Evolutionary conservation across 805 yeast species (phyloP).

Genomic region (Candida sanyiensis): DNA sequence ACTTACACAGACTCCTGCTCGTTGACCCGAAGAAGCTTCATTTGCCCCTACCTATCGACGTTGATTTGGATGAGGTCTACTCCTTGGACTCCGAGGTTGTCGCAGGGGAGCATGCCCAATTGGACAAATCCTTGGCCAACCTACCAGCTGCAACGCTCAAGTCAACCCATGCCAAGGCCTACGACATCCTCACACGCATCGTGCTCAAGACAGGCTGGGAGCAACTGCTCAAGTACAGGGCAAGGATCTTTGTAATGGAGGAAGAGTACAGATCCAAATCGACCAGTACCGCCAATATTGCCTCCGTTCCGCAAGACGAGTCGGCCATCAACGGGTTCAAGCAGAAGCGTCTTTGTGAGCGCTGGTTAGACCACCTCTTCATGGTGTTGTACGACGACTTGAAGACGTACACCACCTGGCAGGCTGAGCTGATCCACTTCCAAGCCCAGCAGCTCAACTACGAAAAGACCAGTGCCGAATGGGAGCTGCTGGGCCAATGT

Average conservation of each 20-base stretch:
- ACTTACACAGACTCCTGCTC: conserved; percentile 53
- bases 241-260: conserved; percentile 63
- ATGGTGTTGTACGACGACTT: conserved; percentile 69
- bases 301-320: too few species aligned
- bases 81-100: conserved; percentile 61
- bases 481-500: conserved; percentile 87
- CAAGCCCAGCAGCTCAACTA: conserved; percentile 81
- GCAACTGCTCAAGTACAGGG: conserved; percentile 48
- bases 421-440: conserved; percentile 83
- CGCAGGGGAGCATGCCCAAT: conserved; percentile 55
- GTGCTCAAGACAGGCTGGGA: conserved; percentile 75
- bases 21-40: conserved; percentile 53
- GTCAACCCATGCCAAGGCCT: conserved; percentile 51
- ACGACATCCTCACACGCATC: conserved; percentile 56
- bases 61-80: conserved; percentile 61
- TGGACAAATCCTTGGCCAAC: conserved; percentile 55
- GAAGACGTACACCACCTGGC: conserved; percentile 85
- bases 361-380: conserved; percentile 68
- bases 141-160: conserved; percentile 67
- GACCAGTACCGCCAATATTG: conserved; percentile 11
- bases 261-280: conserved; percentile 46
- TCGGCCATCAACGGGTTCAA: conserved; percentile 56
- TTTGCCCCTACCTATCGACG: conserved; percentile 73
- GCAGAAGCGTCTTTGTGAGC: conserved; percentile 61
- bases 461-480: conserved; percentile 74